Base-by-base conservation (phyloP, 108 stramenopile genomes). In the Nitzschia inconspicua region DNA sequence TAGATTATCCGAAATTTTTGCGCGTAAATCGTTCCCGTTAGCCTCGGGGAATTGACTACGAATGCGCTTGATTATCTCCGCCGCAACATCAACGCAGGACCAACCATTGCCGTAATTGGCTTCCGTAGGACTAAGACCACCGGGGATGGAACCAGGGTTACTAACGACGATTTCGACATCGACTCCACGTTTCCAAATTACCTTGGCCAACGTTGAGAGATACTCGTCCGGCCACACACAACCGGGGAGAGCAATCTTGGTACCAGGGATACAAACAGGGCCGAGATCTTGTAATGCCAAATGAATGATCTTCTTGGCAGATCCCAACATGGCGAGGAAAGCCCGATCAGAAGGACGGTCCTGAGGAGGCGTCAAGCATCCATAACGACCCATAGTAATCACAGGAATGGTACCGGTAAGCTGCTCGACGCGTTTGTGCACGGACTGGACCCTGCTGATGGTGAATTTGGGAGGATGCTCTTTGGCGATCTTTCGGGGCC, bases 51-150 rank as follows among this genome's bases (percentile, higher is more conserved):
- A 64, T 9, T 44, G 44, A 19, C 66, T 53, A 22, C 44, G 55
- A 43, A 70, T 66, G 30, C 43, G 0, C 36, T 70, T 70, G 57
- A 65, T 70, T 14, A 70, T 70, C 60, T 70, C 74, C 8, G 63
- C 31, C 11, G 69, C 75, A 16, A 83, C 82, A 73, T 83, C 82
- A 9, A 59, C 65, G 37, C 78, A 79, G 35, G 46, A 47, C 82
- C 82, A 83, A 23, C 82, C 82, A 56, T 79, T 76, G 6, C 78
- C 75, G 49, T 79, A 83, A 37, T 67, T 63, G 11, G 78, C 75
- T 44, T 77, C 78, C 6, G 73, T 70, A 0, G 58, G 59, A 40
- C 68, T 64, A 22, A 76, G 60, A 25, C 73, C 69, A 60, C 66
- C 72, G 22, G 66, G 65, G 24, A 56, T 50, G 2, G 44, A 35